Conservation (phyloP, 306 rosid species). For the Vigna reflexopilosa region DNA sequence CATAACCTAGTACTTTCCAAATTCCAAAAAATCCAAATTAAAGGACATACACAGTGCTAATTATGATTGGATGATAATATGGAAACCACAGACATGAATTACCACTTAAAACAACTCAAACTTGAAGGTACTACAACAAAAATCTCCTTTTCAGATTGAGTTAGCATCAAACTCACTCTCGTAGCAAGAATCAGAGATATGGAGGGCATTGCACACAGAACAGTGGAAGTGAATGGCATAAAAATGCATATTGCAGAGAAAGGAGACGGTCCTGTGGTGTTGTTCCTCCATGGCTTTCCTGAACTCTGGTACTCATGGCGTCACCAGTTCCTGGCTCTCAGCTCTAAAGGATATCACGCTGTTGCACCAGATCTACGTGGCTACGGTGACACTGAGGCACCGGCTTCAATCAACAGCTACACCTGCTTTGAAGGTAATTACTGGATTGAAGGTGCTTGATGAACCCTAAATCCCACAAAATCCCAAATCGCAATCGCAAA, state of each 20-base stretch:
- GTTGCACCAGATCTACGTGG: conserved; percentile 54
- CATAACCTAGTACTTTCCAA: too few species aligned
- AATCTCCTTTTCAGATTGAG: too few species aligned
- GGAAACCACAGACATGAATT: too few species aligned
- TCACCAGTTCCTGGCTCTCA: conserved; percentile 46
- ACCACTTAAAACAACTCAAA: too few species aligned
- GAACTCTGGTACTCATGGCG: conserved; percentile 60
- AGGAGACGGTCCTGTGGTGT: conserved; percentile 11
- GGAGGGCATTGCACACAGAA: conserved; percentile 29
- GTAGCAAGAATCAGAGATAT: background rate
- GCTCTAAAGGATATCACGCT: background rate
- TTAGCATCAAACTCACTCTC: too few species aligned
- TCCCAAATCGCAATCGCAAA: too few species aligned
- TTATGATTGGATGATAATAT: too few species aligned
- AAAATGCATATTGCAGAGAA: conserved; percentile 25
- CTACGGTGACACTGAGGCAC: conserved; percentile 49
- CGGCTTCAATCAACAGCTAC: conserved; percentile 12
- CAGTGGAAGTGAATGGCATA: conserved; percentile 31
- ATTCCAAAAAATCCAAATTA: too few species aligned
- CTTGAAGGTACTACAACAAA: too few species aligned
- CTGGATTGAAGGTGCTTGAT: too few species aligned
- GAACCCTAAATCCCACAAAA: too few species aligned
- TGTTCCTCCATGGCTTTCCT: conserved; percentile 54
- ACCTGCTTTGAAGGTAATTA: background rate
- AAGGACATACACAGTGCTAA: too few species aligned